Conservation (phyloP, 768 basidiomycete genomes). For the Boletus sp. region DNA sequence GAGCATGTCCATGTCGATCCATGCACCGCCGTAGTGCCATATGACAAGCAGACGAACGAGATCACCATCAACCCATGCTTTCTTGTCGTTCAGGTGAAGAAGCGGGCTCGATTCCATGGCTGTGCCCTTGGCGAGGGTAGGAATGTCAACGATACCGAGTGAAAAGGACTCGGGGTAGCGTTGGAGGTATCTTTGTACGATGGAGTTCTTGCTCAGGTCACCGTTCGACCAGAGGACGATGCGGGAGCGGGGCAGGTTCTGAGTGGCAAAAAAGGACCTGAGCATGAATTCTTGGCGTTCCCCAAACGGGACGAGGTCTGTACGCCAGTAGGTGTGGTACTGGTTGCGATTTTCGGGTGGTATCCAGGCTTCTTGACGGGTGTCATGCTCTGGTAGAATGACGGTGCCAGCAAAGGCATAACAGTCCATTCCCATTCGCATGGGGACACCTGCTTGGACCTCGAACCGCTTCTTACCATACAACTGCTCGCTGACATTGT, state of each 20-base stretch:
- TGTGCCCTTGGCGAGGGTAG: slow-evolving; percentile 69
- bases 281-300: slow-evolving; percentile 86
- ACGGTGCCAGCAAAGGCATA: slow-evolving; percentile 90
- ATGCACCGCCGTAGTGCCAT: slow-evolving; percentile 89
- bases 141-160: slow-evolving; percentile 66
- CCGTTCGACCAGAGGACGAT: slow-evolving; percentile 94
- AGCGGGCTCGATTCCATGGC: slow-evolving; percentile 63
- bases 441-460: slow-evolving; percentile 76
- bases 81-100: slow-evolving; percentile 62
- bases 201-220: slow-evolving; percentile 53
- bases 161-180: slow-evolving; percentile 71
- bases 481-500: slow-evolving; percentile 64
- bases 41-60: slow-evolving; percentile 82
- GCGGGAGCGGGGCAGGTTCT: slow-evolving; percentile 61
- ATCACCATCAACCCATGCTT: slow-evolving; percentile 96
- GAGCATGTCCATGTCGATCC: slow-evolving; percentile 97
- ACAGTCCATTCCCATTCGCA: slow-evolving; percentile 84
- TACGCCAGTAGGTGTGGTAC: slow-evolving; percentile 94
- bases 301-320: slow-evolving; percentile 77
- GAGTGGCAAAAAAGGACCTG: slow-evolving; percentile 92
- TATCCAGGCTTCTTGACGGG: slow-evolving; percentile 13
- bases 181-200: slow-evolving; percentile 58
- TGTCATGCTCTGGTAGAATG: slow-evolving; percentile 25
- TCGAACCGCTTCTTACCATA: slow-evolving; percentile 66
- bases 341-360: slow-evolving; percentile 50